Evolutionary conservation across 2,329 filamentous ascomycete genomes (phyloP), one percentile per base, ranked within the genome.

Genomic region (Bipolaris oryzae): DNA sequence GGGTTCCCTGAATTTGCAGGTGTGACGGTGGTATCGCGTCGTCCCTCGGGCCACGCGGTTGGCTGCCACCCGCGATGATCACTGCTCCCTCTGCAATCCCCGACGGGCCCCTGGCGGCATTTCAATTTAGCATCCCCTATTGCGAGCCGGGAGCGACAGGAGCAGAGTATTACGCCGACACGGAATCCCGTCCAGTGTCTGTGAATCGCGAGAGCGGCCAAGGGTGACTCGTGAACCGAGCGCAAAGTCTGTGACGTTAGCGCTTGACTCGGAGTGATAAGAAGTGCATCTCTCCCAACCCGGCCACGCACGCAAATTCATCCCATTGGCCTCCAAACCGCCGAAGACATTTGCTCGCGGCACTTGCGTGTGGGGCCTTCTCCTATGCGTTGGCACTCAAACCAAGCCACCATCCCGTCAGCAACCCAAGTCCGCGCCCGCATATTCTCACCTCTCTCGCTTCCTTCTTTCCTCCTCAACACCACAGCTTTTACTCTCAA

Each of bases 361-460:
- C 62, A 53, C 57, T 69, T 70, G 57, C 58, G 46, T 58, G 72
- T 74, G 71, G 74, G 70, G 72, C 72, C 70, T 66, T 67, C 67
- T 54, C 34, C 44, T 66, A 72, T 75, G 73, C 70, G 73, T 74
- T 75, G 73, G 70, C 74, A 75, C 61, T 69, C 58, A 66, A 62
- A 62, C 61, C 57, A 62, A 65, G 62, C 72, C 63, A 64, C 71
- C 68, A 65, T 69, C 67, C 67, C 68, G 69, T 70, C 67, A 65
- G 61, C 66, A 63, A 65, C 61, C 58, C 61, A 45, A 64, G 67
- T 64, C 68, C 50, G 21, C 64, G 59, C 67, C 65, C 62, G 61
- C 66, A 67, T 72, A 69, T 65, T 53, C 52, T 62, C 58, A 41
- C 33, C 56, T 62, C 67, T 58, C 57, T 63, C 63, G 63, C 68